Percentiles rank a stretch among this genome's conserved stretches.
These are phyloP conservation scores for Xylaria cubensis DNA, from an alignment of 495 filamentous ascomycete genomes.

Conservation along the genomic window DNA sequence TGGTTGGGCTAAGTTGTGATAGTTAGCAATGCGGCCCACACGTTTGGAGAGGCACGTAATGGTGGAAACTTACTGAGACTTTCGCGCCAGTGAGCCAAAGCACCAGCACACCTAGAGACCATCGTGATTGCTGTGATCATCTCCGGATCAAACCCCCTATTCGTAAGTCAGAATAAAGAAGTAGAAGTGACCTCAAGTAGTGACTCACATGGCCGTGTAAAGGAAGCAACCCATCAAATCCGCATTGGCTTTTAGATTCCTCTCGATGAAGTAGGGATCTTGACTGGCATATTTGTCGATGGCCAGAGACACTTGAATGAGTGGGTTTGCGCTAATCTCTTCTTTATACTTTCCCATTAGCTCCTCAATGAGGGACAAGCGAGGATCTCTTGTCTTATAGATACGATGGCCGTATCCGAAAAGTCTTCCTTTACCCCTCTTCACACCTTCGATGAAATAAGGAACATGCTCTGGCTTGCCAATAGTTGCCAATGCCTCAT, in stretches of 20 bases:
- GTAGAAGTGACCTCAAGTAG: not conserved
- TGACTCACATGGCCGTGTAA: conserved; percentile 53
- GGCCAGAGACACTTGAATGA: conserved; percentile 57
- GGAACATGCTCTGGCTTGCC: conserved; percentile 55
- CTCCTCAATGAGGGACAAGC: conserved; percentile 53
- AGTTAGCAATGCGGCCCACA: not conserved
- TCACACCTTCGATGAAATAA: conserved; percentile 57
- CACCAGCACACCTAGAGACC: conserved; percentile 36
- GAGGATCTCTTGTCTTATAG: conserved; percentile 61
- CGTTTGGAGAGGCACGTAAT: not conserved
- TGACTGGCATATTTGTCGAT: conserved; percentile 56
- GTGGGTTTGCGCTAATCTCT: conserved; percentile 45
- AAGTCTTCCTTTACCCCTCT: conserved; percentile 57
- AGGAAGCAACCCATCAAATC: conserved; percentile 65
- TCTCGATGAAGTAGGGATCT: conserved; percentile 59
- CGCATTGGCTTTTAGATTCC: conserved; percentile 61
- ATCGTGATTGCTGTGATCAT: conserved; percentile 39
- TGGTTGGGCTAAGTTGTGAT: conserved; percentile 33
- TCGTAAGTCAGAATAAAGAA: not conserved
- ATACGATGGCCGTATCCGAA: conserved; percentile 68
- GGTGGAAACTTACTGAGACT: conserved; percentile 35
- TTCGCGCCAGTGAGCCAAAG: conserved; percentile 44
- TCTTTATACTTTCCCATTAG: conserved; percentile 54
- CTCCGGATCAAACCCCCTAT: conserved; percentile 42
- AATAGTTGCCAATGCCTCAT: conserved; percentile 57